Base-by-base conservation (phyloP, 2,329 filamentous ascomycete species). In the Penicillium aurantiogriseum region DNA sequence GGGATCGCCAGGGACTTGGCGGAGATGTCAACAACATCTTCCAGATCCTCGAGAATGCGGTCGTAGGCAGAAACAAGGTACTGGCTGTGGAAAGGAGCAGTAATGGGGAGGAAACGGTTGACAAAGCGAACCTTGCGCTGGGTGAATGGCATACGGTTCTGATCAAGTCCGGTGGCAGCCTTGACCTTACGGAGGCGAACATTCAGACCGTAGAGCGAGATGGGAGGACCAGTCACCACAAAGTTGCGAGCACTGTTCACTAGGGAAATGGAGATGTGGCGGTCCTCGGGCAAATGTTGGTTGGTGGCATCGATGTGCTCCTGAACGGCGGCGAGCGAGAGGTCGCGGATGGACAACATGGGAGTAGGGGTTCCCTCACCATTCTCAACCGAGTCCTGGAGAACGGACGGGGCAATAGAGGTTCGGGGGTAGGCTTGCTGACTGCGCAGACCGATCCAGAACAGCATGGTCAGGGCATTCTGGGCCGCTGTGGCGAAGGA, bases 241-340 rank as follows among this genome's bases (percentile, higher is more conserved):
- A 97, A 88, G 76, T 97, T 99, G 58, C 94, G 88, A 15, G 93
- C 92, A 77, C 93, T 97, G 82, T 99, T 99, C 74, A 97, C 86
- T 55, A 99, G 84, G 0, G 95, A 97, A 68, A 99, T 93, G 72
- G 88, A 88, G 72, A 99, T 97, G 73, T 97, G 94, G 57, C 92
- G 87, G 69, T 97, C 92, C 63, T 89, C 80, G 0, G 94, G 94
- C 56, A 99, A 84, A 79, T 99, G 96, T 74, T 97, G 88, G 77
- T 99, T 99, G 64, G 94, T 99, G 15, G 89, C 90, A 77, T 97
- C 89, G 66, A 99, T 96, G 78, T 97, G 93, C 76, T 93, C 92
- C 77, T 99, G 92, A 13, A 99, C 91, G 65, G 95, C 90, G 43
- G 88, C 84, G 69, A 89, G 86, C 0, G 93, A 89, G 29, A 99